Conservation (phyloP, 306 rosid species). For the Castanea mollissima region DNA sequence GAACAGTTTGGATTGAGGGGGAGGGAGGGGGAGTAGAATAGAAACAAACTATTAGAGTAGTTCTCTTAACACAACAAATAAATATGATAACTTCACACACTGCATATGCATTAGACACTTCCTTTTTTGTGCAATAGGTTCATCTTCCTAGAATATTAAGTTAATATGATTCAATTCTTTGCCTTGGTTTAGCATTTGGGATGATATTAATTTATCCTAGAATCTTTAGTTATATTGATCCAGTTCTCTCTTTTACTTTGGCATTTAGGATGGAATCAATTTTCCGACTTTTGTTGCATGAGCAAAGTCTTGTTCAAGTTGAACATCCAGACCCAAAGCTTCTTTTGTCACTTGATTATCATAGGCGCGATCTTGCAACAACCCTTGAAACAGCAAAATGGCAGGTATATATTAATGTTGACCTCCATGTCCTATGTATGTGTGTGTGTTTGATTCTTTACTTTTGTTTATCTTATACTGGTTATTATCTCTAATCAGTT, state of each 20-base stretch:
- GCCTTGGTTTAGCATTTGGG: constrained; percentile 8
- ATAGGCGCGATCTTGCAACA: constrained; percentile 43
- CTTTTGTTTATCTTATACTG: not conserved
- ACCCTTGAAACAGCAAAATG: constrained; percentile 37
- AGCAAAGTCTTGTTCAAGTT: constrained; percentile 27
- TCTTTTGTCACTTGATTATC: constrained; percentile 24
- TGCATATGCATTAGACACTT: not conserved
- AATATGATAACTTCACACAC: not conserved
- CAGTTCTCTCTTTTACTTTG: not conserved
- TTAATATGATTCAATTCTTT: not conserved
- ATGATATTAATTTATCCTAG: constrained; percentile 29
- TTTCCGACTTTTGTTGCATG: constrained; percentile 33
- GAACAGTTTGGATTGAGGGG: no score
- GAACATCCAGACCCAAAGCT: constrained; percentile 28
- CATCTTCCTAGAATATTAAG: not conserved
- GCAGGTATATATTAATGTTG: constrained; percentile 26
- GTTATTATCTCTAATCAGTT: constrained; percentile 23
- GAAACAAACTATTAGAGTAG: not conserved
- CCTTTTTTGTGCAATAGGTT: not conserved
- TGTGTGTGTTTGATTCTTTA: not conserved
- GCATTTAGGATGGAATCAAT: constrained; percentile 37
- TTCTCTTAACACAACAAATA: not conserved
- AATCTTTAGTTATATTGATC: not conserved
- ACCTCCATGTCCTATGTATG: not conserved
- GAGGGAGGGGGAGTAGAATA: no score